These are phyloP conservation scores for Cercophora scortea DNA, from an alignment of 495 filamentous ascomycete genomes.

Conservation along the genomic window DNA sequence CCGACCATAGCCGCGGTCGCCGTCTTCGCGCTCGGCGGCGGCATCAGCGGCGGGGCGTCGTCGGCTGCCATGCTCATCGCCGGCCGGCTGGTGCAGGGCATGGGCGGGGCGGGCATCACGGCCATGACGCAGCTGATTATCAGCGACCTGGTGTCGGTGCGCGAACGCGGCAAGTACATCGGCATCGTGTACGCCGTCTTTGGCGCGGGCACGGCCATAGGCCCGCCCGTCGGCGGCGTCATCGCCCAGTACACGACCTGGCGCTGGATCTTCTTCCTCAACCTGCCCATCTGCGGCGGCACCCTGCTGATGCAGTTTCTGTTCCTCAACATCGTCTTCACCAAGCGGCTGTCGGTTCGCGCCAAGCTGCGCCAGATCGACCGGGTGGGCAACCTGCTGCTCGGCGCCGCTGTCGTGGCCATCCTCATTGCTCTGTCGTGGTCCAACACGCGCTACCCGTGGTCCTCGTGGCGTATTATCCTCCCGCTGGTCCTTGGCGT, in stretches of 20 bases:
- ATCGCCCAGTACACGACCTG: conserved; percentile 43
- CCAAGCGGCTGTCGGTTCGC: conserved; percentile 9
- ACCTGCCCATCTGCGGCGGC: conserved; percentile 22
- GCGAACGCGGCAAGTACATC: conserved; percentile 45
- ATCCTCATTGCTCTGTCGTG: conserved; percentile 6
- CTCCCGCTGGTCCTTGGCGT: background rate
- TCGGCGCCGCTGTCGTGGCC: conserved; percentile 19
- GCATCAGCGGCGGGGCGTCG: conserved; percentile 26
- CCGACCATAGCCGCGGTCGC: conserved; percentile 8
- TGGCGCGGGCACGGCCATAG: conserved; percentile 57
- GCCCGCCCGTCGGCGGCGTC: conserved; percentile 64
- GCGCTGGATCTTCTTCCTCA: conserved; percentile 32
- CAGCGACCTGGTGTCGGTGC: conserved; percentile 65
- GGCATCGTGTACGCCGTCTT: conserved; percentile 47
- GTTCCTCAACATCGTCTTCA: conserved; percentile 24
- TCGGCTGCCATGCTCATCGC: conserved; percentile 54
- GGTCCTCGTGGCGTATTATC: background rate
- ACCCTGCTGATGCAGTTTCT: conserved; percentile 18
- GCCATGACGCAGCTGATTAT: conserved; percentile 63
- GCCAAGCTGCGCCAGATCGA: conserved; percentile 18
- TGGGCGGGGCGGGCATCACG: conserved; percentile 69
- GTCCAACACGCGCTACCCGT: background rate
- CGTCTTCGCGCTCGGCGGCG: conserved; percentile 33
- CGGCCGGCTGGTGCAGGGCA: conserved; percentile 68
- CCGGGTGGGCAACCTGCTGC: conserved; percentile 21